Base-by-base conservation (phyloP, 1,284 basidiomycete genomes). In the Heterobasidion irregulare region DNA sequence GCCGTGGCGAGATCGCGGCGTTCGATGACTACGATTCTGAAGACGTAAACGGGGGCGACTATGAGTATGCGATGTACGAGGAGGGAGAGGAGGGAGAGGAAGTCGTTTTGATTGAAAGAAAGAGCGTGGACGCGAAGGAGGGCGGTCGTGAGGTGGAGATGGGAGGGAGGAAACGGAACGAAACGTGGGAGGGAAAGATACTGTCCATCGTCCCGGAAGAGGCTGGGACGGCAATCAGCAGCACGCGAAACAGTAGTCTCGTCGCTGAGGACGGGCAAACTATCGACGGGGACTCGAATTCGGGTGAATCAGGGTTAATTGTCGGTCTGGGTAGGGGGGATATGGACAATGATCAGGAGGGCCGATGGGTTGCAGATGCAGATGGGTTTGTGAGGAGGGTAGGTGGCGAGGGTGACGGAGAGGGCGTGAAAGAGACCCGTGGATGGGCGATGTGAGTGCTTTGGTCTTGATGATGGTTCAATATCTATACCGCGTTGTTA, bases 131-230 rank as follows among this genome's bases (percentile, higher is more conserved):
- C 7, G 47, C 16, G 13, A 19, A 19, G 44, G 47, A 16, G 7
- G n/a, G 8, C n/a, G 6, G 47, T 13, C 6, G 47, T 26, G 33
- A 48, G 47, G 47, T 32, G 47, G 12, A 33, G 32, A 48, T 19
- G 32, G 16, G 34, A 18, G 19, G 12, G 33, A 33, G 44, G 32
- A 44, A 6, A n/a, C 16, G 10, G 6, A 46, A 18, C 3, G 38
- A 38, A 16, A 50, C 33, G 36, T 55, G 59, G 8, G 56, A 60
- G 1, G 46, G 46, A 12, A 60, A 57, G 55, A 52, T 52, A n/a
- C 43, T 60, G 34, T 60, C 59, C 6, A 55, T 60, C 38, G 59
- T 60, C 38, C 53, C 54, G 13, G 59, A 60, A 34, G 59, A 60
- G 43, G 50, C 49, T 12, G 26, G 26, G 26, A 26, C 26, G 26